Conservation (phyloP, 2,329 filamentous ascomycete species). For the Neocucurbitaria cava region DNA sequence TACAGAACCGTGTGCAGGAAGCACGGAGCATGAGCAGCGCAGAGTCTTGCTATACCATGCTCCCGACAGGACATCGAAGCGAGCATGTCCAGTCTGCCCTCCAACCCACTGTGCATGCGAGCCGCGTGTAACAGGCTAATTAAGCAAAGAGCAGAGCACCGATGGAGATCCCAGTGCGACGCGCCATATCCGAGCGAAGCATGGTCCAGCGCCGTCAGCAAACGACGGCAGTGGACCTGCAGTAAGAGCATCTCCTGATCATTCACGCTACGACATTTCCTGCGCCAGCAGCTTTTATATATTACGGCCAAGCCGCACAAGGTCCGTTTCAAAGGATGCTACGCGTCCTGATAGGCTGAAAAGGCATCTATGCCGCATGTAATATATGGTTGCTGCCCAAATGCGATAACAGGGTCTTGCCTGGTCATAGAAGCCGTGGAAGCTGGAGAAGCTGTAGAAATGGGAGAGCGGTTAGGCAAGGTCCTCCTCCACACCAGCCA, state of each 20-base stretch:
- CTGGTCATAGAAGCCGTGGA: constrained; percentile 29
- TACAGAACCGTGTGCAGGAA: constrained; percentile 37
- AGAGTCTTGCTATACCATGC: constrained; percentile 18
- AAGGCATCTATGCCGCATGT: constrained; percentile 26
- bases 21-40: constrained; percentile 26
- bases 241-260: constrained; percentile 32
- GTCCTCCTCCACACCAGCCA: background rate
- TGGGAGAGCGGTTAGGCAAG: constrained; percentile 4
- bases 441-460: constrained; percentile 32
- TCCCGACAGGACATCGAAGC: constrained; percentile 17
- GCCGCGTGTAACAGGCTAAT: constrained; percentile 40
- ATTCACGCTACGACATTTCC: constrained; percentile 20
- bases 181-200: constrained; percentile 12
- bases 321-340: constrained; percentile 19
- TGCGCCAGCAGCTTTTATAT: constrained; percentile 27
- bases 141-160: constrained; percentile 24
- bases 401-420: constrained; percentile 17
- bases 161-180: constrained; percentile 10
- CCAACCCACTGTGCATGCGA: constrained; percentile 19
- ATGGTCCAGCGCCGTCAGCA: constrained; percentile 29
- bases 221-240: constrained; percentile 39
- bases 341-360: constrained; percentile 28
- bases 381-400: constrained; percentile 37
- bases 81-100: constrained; percentile 29
- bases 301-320: constrained; percentile 36